Evolutionary conservation across 495 filamentous ascomycete genomes (phyloP).

Genomic region (Aspergillus asperescens): DNA sequence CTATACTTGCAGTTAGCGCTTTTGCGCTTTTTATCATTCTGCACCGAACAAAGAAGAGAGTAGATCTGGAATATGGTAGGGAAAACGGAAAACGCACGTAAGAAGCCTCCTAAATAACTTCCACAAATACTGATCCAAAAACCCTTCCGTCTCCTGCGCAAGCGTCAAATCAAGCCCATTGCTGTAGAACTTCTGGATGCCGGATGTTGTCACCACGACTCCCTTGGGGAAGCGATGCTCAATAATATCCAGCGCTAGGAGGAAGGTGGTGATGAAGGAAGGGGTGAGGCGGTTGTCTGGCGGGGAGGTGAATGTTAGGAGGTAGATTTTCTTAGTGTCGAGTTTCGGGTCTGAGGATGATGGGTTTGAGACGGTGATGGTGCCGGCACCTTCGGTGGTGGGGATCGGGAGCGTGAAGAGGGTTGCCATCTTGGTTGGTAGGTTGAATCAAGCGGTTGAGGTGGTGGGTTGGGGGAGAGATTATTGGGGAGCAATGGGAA

Average conservation of each 20-base stretch:
- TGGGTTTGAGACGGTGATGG: slow-evolving; percentile 53
- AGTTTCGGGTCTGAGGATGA: slow-evolving; percentile 14
- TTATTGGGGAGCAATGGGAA: no score
- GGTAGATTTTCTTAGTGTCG: slow-evolving; percentile 49
- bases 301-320: slow-evolving; percentile 65
- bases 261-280: slow-evolving; percentile 56
- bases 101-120: slow-evolving; percentile 53
- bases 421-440: slow-evolving; percentile 13
- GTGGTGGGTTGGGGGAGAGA: no score
- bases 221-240: slow-evolving; percentile 62
- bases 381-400: slow-evolving; percentile 45
- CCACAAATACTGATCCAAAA: slow-evolving; percentile 54
- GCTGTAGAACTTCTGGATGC: slow-evolving; percentile 73
- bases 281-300: slow-evolving; percentile 72
- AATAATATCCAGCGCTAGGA: slow-evolving; percentile 66
- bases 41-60: background rate
- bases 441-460: no score
- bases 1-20: slow-evolving; percentile 27
- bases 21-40: slow-evolving; percentile 2
- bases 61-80: no score
- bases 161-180: slow-evolving; percentile 69
- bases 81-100: slow-evolving; percentile 40
- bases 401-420: slow-evolving; percentile 45
- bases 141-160: slow-evolving; percentile 45
- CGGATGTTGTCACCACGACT: slow-evolving; percentile 68